Evolutionary conservation across 129 eudicot genomes (phyloP), one percentile per base, ranked within the genome.

Genomic region (Mikania micrantha): DNA sequence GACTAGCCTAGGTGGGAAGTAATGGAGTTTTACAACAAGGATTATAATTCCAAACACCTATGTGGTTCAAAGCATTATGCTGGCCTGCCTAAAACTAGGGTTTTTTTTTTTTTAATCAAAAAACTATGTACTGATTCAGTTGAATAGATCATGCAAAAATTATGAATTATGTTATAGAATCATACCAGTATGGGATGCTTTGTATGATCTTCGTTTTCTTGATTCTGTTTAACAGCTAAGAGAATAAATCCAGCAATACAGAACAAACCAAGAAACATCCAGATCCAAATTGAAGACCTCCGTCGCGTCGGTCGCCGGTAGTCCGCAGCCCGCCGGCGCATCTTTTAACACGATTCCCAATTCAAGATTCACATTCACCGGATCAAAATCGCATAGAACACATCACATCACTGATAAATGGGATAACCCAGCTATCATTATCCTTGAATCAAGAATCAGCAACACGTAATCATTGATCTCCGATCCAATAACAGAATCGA

Each of bases 261-360:
- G 41, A 85, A 83, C 34, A 81, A 36, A n/a, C 82, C 79, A 49
- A 90, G 80, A 48, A 87, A 66, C 32, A 73, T 70, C 85, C 92
- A 90, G 90, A 87, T 87, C 97, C 95, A 87, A 75, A 83, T 82
- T 9, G 87, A 60, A 19, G 76, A 75, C 77, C 84, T 80, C 81
- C 87, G 70, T 60, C 97, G 73, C 50, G 82, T 85, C 77, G 89
- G 91, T 78, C 97, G 97, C 90, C 97, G 95, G 85, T 67, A 85
- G 28, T 90, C 97, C 76, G 97, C 81, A 41, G 92, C 90, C 95
- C 97, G 91, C 80, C 95, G 87, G 83, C 95, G 77, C 97, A 90
- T 90, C 78, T 79, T 80, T 69, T 67, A 66, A 31, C 69, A 50
- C 60, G 3, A 49, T 31, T 20, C 58, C 36, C 38, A 19, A 41